Evolutionary conservation across 495 filamentous ascomycete species (phyloP), one percentile per base, ranked within the genome.

Genomic region (Penicillium angulare): DNA sequence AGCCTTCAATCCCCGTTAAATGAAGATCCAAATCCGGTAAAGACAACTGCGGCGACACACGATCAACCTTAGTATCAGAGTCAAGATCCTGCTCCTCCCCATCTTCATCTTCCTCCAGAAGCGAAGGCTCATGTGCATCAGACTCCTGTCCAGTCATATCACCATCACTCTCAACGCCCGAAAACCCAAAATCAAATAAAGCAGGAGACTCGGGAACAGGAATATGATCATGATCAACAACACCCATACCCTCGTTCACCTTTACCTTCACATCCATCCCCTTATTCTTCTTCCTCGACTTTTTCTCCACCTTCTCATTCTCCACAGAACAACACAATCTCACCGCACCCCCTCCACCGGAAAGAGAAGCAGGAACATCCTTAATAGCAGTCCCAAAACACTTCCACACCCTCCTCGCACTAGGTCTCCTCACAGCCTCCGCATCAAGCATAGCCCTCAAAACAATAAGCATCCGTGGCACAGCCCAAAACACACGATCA

Each of bases 401-500:
- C 55, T 45, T 64, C 57, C 33, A 15, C 12, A 75, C 69, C 15
- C 64, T 50, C 21, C 57, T 53, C 12, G 73, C 73, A 6, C 56
- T 57, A 7, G 75, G 74, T 17, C 78, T 61, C 24, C 55, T 55
- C 35, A 55, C 61, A 15, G 70, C 66, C 18, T 73, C 66, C 9
- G 64, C 56, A 24, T 60, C 63, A 12, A 81, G 47, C 76, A 80
- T 79, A 43, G 65, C 67, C 24, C 76, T 64, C 6, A 72, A 53
- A 7, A 79, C 56, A 7, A 60, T 62, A 4, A 80, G 55, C 65
- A 77, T 72, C 1, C 64, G 55, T 15, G 65, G 63, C 8, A 73
- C 67, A 3, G 68, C 72, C 27, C 62, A 58, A 34, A 78, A 75
- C 0, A 62, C 56, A 6, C 55, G 53, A 34, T 88, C 85, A 38